phyloP scores from a whole-genome alignment of 768 basidiomycete species.

The Psilocybe tampanensis region DNA sequence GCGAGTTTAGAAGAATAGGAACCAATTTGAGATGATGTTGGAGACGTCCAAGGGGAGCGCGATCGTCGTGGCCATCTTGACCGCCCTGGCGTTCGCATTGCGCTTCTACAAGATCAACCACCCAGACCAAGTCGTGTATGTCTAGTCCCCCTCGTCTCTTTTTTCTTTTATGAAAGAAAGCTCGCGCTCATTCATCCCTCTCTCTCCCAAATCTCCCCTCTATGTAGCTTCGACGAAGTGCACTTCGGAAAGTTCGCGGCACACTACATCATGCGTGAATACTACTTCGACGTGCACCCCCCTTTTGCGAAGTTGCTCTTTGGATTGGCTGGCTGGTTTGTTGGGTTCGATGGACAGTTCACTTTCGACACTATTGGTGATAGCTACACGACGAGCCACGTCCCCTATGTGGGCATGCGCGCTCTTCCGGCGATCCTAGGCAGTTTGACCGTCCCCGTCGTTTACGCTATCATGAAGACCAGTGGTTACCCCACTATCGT shows the following conservation, averaged over 20 bases:
- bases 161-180: neutral
- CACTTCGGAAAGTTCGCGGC: slow-evolving; percentile 99
- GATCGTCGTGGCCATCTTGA: slow-evolving; percentile 63
- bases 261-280: slow-evolving; percentile 89
- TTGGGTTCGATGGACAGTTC: slow-evolving; percentile 94
- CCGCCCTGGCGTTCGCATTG: slow-evolving; percentile 76
- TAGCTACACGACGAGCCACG: slow-evolving; percentile 81
- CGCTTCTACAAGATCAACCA: slow-evolving; percentile 95
- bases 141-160: slow-evolving; percentile 15
- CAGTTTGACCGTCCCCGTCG: slow-evolving; percentile 85
- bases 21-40: slow-evolving; percentile 59
- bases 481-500: slow-evolving; percentile 93
- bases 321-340: slow-evolving; percentile 93
- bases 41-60: slow-evolving; percentile 67
- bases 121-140: slow-evolving; percentile 94
- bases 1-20: slow-evolving; percentile 50
- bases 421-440: slow-evolving; percentile 91
- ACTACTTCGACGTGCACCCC: slow-evolving; percentile 99
- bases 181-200: neutral
- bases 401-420: slow-evolving; percentile 94
- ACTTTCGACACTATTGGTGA: slow-evolving; percentile 96
- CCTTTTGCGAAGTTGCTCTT: slow-evolving; percentile 96
- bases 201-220: neutral
- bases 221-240: slow-evolving; percentile 97
- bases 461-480: slow-evolving; percentile 98